Conservation (phyloP, 2,329 filamentous ascomycete species). For the Colletotrichum cordylinicola region DNA sequence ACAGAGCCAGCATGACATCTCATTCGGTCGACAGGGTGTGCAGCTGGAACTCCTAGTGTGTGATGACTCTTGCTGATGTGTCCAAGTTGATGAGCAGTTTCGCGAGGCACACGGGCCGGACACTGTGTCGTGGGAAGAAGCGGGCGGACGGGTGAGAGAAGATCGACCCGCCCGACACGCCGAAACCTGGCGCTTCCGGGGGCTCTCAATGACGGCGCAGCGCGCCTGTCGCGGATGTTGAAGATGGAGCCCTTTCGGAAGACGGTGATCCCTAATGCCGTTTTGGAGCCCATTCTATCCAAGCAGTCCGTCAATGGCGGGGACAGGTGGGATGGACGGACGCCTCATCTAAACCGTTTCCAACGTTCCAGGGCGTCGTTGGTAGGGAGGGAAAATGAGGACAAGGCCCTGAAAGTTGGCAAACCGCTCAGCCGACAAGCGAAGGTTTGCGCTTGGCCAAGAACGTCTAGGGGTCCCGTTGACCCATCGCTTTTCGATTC, state of each 20-base stretch:
- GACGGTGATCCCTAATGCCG: not conserved
- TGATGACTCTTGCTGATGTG: not conserved
- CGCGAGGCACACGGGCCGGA: not conserved
- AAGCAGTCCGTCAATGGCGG: not conserved
- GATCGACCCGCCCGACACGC: not conserved
- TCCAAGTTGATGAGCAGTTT: not conserved
- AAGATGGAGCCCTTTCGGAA: not conserved
- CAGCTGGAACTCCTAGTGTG: not conserved
- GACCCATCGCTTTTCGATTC: conserved; percentile 2
- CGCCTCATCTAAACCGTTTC: not conserved
- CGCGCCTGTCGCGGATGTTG: not conserved
- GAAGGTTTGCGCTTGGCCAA: not conserved
- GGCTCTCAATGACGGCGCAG: not conserved
- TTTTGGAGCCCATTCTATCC: not conserved
- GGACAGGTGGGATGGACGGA: not conserved
- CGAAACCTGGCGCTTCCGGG: not conserved
- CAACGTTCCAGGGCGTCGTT: too few relatives aligned
- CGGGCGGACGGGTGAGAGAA: not conserved
- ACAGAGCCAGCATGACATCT: not conserved
- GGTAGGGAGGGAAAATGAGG: not conserved
- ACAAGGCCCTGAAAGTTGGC: not conserved
- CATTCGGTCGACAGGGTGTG: not conserved
- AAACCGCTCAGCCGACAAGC: not conserved
- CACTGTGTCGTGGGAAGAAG: not conserved
- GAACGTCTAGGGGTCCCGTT: not conserved